Conservation (phyloP, 2,329 filamentous ascomycete species). For the Calonectria pseudoturangicola region DNA sequence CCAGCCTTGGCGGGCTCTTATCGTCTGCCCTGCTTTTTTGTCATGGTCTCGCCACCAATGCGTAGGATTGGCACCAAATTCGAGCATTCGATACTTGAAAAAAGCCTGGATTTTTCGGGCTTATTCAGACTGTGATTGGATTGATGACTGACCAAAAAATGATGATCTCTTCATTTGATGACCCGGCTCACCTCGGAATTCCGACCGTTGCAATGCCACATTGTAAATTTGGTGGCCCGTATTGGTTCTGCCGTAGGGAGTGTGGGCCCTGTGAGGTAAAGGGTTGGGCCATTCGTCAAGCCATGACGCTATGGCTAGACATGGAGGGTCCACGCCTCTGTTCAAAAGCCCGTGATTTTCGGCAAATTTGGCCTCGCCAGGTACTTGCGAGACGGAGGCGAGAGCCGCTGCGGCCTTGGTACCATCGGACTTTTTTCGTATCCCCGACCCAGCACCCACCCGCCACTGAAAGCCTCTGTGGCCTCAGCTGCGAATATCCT, state of each 20-base stretch:
- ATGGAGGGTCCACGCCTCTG: not conserved
- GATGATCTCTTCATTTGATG: not conserved
- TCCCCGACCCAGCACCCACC: slow-evolving; percentile 21
- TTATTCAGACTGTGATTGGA: not conserved
- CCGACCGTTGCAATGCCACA: not conserved
- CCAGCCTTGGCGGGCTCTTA: not conserved
- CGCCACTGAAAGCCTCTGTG: not conserved
- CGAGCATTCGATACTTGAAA: not conserved
- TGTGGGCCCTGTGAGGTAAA: not conserved
- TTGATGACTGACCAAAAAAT: not conserved
- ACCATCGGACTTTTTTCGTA: slow-evolving; percentile 28
- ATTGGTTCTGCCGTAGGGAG: not conserved
- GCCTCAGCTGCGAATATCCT: not conserved
- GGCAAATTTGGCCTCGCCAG: slow-evolving; percentile 1
- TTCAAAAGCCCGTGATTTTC: not conserved
- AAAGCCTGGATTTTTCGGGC: not conserved
- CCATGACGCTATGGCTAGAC: slow-evolving; percentile 19
- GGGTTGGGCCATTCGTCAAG: slow-evolving; percentile 15
- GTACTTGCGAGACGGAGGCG: not conserved
- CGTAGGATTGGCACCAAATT: not conserved
- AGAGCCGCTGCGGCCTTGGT: not conserved
- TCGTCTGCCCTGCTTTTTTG: not conserved
- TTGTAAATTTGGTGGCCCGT: not conserved
- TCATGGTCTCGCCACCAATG: not conserved
- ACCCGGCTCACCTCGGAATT: slow-evolving; percentile 17